A percentile compares a stretch with the other conserved stretches of the same genome.
These are phyloP conservation scores for Globisporangium alternatum DNA, from an alignment of 352 stramenopile species.

Conservation along the genomic window DNA sequence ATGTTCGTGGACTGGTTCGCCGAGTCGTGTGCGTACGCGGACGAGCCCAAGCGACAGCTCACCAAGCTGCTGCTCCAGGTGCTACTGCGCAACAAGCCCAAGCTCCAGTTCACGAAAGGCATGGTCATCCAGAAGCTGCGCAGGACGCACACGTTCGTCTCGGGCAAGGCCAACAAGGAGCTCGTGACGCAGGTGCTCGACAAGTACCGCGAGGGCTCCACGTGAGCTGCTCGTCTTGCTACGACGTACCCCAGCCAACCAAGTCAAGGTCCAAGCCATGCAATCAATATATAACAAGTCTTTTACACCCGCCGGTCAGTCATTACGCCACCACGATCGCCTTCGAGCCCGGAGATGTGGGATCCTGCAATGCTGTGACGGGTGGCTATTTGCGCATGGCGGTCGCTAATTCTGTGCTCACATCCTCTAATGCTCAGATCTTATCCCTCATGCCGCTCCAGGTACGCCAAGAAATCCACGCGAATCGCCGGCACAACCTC, in stretches of 20 bases:
- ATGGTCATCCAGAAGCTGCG: constrained; percentile 25
- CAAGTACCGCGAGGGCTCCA: constrained; percentile 29
- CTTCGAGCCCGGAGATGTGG: neutral
- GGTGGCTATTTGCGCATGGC: neutral
- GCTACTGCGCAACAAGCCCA: constrained; percentile 47
- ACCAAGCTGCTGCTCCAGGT: constrained; percentile 52
- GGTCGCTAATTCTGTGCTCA: neutral
- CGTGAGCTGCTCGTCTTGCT: neutral
- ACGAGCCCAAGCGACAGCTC: constrained; percentile 47
- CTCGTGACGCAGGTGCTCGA: constrained; percentile 36
- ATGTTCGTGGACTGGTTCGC: constrained; percentile 61
- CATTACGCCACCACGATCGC: neutral
- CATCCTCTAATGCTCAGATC: neutral
- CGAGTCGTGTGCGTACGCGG: constrained; percentile 35
- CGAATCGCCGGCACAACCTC: neutral
- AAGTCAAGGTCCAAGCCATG: neutral
- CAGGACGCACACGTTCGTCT: constrained; percentile 25
- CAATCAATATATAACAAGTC: neutral
- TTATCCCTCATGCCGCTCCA: neutral
- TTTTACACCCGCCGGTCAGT: neutral
- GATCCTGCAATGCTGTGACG: neutral
- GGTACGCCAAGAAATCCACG: neutral
- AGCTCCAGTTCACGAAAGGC: constrained; percentile 46
- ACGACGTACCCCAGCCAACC: constrained; percentile 1
- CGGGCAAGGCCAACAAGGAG: constrained; percentile 44